Evolutionary conservation across 2,329 filamentous ascomycete species (phyloP), one percentile per base, ranked within the genome.

Genomic region (Seiridium cupressi): DNA sequence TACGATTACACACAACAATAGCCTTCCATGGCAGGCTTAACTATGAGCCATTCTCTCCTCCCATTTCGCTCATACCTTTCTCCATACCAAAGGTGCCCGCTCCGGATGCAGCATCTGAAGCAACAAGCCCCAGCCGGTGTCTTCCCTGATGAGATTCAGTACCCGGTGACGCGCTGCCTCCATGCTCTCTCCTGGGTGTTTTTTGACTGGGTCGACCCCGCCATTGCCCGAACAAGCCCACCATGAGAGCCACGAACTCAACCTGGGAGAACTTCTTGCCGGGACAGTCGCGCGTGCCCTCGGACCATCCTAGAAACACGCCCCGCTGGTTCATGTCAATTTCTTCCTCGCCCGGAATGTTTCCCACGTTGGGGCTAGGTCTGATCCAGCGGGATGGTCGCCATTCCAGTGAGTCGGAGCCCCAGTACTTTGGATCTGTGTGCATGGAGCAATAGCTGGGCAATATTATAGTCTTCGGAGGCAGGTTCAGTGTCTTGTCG

Each of bases 351-450:
- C 51, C 49, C 5, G 26, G 26, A n/a, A n/a, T n/a, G n/a, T n/a
- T 5, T 46, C 36, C 0, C 6, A 7, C 26, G 57, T n/a, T 32
- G 0, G 36, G 2, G 3, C 32, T 38, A 1, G 36, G 13, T 49
- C 60, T 51, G 53, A 69, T 67, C 61, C 64, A 72, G 5, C 70
- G 66, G 3, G 65, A 64, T 0, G 71, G 70, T 13, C 53, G 40
- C 69, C 67, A 72, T 1, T 44, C 38, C 0, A 66, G 63, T 1
- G 67, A 62, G 36, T 72, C 67, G 0, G 59, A 2, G 1, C 70
- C 70, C 69, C 69, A 73, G 57, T 58, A 68, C 8, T 51, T 60
- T 0, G 70, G 66, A 26, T 72, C 62, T 1, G 62, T 68, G 3
- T 73, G 70, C 1, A 70, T n/a, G 35, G 64, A 62, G 3, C 44